A percentile compares a stretch with the other conserved stretches of the same genome.
phyloP scores from a whole-genome alignment of 805 yeast species.

The Candida maltosa region DNA sequence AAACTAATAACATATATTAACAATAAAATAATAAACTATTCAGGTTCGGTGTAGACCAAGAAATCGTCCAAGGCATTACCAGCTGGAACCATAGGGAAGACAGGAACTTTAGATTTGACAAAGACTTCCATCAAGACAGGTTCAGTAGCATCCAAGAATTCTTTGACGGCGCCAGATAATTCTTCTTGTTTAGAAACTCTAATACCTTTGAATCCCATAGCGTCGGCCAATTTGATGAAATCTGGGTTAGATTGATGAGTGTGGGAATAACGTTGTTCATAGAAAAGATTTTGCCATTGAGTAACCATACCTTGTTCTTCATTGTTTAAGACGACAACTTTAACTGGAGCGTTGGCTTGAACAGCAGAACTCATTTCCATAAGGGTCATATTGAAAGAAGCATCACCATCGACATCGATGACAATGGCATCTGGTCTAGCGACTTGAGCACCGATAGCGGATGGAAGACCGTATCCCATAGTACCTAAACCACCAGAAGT shows the following conservation, averaged over 20 bases:
- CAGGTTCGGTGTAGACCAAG: no score
- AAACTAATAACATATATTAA: no score
- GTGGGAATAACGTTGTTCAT: constrained; percentile 96
- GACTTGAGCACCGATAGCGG: constrained; percentile 97
- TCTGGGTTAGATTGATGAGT: constrained; percentile 96
- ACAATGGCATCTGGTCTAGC: constrained; percentile 94
- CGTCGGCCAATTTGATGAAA: constrained; percentile 87
- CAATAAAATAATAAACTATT: no score
- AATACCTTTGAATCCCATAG: constrained; percentile 88
- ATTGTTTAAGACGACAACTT: constrained; percentile 84
- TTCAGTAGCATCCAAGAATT: constrained; percentile 71
- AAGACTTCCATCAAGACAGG: constrained; percentile 89
- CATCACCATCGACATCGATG: constrained; percentile 97
- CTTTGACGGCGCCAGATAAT: constrained; percentile 42
- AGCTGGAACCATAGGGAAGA: constrained; percentile 96
- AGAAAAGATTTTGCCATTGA: constrained; percentile 97
- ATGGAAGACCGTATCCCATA: constrained; percentile 96
- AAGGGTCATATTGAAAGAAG: constrained; percentile 97
- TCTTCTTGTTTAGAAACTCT: constrained; percentile 70
- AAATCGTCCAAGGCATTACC: constrained; percentile 94
- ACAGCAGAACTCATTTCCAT: constrained; percentile 92
- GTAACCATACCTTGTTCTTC: constrained; percentile 99
- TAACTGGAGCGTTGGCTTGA: constrained; percentile 88
- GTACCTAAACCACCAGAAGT: constrained; percentile 99
- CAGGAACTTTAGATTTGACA: constrained; percentile 92